Evolutionary conservation across 2,329 filamentous ascomycete genomes (phyloP), one percentile per base, ranked within the genome.

Genomic region (Aspergillus latus): DNA sequence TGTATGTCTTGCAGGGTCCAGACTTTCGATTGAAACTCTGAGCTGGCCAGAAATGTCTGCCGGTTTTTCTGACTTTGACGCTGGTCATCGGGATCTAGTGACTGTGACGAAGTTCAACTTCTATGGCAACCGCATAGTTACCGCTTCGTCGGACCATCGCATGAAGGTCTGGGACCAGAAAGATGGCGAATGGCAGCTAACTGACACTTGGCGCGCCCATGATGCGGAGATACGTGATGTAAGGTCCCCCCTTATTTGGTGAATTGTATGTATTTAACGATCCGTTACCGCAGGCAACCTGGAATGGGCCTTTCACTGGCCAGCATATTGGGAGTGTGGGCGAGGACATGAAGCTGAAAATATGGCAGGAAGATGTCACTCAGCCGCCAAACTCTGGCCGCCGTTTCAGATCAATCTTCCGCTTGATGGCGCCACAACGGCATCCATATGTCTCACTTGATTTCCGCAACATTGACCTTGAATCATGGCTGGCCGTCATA

Each of bases 351-450:
- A 87, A 88, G 72, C 91, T 95, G 78, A 90, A 92, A 71, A 82
- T 97, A 62, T 97, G 93, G 93, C 88, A 89, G 59, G 93, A 97
- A 76, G 91, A 97, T 74, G 86, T 89, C 13, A 88, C 87, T 1
- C 88, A 94, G 48, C 82, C 89, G 1, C 86, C 88, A 0, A 81
- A 82, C 57, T 85, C 83, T 36, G 91, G 92, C 32, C 85, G 89
- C 32, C 87, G 92, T 50, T 97, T 97, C 80, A 90, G 87, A 69
- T 81, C 80, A 75, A 78, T 89, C 78, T 76, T 81, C 75, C 71
- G 86, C 78, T 75, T 84, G 62, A 78, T 74, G 36, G 84, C 85
- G 10, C 85, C 87, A 5, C 93, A 90, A 66, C 86, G 89, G 37
- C 76, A 79, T 44, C 84, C 86, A 0, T 89, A 84, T 70, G 84